phyloP scores from a whole-genome alignment of 441 rosid species.

The Dalechampia spathulata region DNA sequence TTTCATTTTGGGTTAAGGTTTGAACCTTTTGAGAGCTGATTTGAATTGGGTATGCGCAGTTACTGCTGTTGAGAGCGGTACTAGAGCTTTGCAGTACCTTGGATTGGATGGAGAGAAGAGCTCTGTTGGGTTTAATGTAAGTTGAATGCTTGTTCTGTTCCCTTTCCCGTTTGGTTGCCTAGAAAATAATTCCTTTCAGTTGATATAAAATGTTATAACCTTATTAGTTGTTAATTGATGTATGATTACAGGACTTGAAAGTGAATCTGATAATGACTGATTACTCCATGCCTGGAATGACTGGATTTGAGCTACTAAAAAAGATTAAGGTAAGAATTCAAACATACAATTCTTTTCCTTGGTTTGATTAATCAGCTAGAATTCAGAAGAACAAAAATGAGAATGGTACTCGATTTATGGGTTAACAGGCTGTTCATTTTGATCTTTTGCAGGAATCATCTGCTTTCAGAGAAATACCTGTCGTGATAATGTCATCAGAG shows the following conservation, averaged over 20 bases:
- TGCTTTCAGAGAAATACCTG: conserved; percentile 70
- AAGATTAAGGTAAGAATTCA: conserved; percentile 56
- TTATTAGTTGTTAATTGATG: not conserved
- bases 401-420: not conserved
- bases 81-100: conserved; percentile 80
- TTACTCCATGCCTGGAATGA: conserved; percentile 96
- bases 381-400: not conserved
- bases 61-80: conserved; percentile 83
- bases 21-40: conserved; percentile 2
- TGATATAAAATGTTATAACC: not conserved
- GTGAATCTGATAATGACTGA: conserved; percentile 92
- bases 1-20: not conserved
- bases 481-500: conserved; percentile 95
- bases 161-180: conserved; percentile 12
- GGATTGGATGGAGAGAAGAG: conserved; percentile 78
- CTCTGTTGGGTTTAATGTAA: conserved; percentile 53
- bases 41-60: conserved; percentile 34
- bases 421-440: not conserved
- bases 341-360: not conserved
- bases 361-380: not conserved
- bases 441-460: conserved; percentile 56
- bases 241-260: conserved; percentile 51
- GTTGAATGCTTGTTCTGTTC: not conserved
- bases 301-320: conserved; percentile 88
- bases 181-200: conserved; percentile 2